Conservation (phyloP, 73 alveolate species). For the Blepharisma stoltei region DNA sequence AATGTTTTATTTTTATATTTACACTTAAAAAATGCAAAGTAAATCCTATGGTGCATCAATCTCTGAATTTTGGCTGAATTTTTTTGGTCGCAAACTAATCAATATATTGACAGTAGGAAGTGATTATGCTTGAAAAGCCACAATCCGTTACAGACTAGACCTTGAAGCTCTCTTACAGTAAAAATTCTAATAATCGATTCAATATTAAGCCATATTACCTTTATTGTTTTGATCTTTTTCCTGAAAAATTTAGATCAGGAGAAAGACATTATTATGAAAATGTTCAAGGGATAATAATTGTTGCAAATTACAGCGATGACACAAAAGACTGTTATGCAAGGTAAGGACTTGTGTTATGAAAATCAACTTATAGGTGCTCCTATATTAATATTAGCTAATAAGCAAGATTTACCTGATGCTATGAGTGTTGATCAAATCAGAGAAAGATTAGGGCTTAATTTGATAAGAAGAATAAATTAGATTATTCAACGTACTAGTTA, state of each 20-base stretch:
- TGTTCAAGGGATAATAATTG: slow-evolving; percentile 90
- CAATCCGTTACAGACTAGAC: slow-evolving; percentile 40
- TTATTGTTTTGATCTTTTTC: slow-evolving; percentile 73
- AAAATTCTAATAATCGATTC: slow-evolving; percentile 47
- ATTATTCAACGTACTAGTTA: background rate
- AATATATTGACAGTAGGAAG: slow-evolving; percentile 43
- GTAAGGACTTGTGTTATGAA: slow-evolving; percentile 65
- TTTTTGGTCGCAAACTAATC: background rate
- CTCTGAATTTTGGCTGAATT: no score
- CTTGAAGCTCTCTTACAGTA: slow-evolving; percentile 24
- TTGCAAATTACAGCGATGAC: slow-evolving; percentile 91
- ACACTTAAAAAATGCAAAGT: no score
- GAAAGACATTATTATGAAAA: slow-evolving; percentile 58
- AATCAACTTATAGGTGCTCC: slow-evolving; percentile 75
- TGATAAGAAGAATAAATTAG: slow-evolving; percentile 3
- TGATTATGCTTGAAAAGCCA: slow-evolving; percentile 56
- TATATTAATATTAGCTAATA: slow-evolving; percentile 81
- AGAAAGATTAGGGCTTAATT: slow-evolving; percentile 59
- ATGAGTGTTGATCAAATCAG: slow-evolving; percentile 68
- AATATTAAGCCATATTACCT: slow-evolving; percentile 46
- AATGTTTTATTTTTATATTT: no score
- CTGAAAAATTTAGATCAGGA: slow-evolving; percentile 53
- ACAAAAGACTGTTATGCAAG: slow-evolving; percentile 87
- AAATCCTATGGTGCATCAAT: no score
- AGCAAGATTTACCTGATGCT: slow-evolving; percentile 82